These are phyloP conservation scores for Hirschfeldia incana DNA, from an alignment of 345 rosid species.

Conservation along the genomic window DNA sequence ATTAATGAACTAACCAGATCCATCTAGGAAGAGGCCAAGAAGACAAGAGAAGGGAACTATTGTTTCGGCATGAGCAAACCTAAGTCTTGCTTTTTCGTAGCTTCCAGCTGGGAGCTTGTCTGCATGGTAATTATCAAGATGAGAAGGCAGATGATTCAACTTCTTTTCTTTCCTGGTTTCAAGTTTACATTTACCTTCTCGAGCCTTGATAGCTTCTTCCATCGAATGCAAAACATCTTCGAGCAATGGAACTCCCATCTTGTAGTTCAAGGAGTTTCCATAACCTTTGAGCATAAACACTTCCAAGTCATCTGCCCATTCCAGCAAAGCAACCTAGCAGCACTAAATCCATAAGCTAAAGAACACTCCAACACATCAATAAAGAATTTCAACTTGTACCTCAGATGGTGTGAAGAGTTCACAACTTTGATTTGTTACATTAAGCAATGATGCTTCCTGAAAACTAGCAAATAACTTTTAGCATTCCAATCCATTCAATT, in stretches of 20 bases:
- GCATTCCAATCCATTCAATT: background rate
- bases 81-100: slow-evolving; percentile 85
- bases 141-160: background rate
- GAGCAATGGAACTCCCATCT: slow-evolving; percentile 89
- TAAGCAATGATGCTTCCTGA: slow-evolving; percentile 93
- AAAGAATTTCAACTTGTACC: slow-evolving; percentile 45
- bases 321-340: slow-evolving; percentile 79
- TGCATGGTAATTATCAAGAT: slow-evolving; percentile 33
- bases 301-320: slow-evolving; percentile 95
- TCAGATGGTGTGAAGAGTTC: slow-evolving; percentile 75
- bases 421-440: slow-evolving; percentile 83
- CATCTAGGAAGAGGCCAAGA: slow-evolving; percentile 92
- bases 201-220: slow-evolving; percentile 82
- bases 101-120: slow-evolving; percentile 77
- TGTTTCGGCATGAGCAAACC: slow-evolving; percentile 98
- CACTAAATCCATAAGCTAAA: background rate
- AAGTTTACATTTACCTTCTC: slow-evolving; percentile 57
- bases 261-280: slow-evolving; percentile 76
- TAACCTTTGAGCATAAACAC: slow-evolving; percentile 80
- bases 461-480: background rate
- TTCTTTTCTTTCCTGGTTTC: background rate
- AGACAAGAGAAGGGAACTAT: slow-evolving; percentile 93
- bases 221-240: slow-evolving; percentile 80
- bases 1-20: slow-evolving; percentile 59
- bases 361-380: background rate